Percentiles rank a stretch among this genome's conserved stretches.
Conservation (phyloP, 2,329 filamentous ascomycete species). For the Sclerotinia subarctica region DNA sequence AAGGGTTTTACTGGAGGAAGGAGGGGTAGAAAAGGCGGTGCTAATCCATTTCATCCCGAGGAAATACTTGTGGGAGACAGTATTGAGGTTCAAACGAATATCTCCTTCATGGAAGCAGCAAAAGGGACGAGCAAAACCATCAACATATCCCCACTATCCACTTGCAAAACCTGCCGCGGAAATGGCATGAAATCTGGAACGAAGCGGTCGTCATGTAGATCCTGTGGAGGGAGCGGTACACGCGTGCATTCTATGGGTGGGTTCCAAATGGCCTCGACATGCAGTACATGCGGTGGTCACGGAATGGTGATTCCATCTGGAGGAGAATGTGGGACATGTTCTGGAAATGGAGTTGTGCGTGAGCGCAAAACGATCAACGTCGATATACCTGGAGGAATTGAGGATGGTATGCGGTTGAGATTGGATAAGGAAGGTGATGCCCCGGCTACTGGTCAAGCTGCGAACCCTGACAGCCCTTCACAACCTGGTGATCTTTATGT, state of each 20-base stretch:
- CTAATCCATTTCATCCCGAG: constrained; percentile 71
- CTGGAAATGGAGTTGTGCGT: constrained; percentile 78
- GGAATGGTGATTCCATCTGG: constrained; percentile 75
- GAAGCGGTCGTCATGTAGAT: constrained; percentile 68
- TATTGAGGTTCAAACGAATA: constrained; percentile 89
- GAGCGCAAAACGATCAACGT: constrained; percentile 81
- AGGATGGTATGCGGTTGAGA: constrained; percentile 90
- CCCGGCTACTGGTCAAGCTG: constrained; percentile 68
- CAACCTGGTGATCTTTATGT: constrained; percentile 87
- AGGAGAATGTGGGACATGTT: constrained; percentile 75
- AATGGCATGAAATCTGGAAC: constrained; percentile 80
- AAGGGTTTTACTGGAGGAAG: constrained; percentile 64
- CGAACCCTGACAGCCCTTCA: constrained; percentile 60
- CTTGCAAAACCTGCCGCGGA: constrained; percentile 80
- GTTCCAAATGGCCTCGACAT: constrained; percentile 95
- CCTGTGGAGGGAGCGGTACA: constrained; percentile 82
- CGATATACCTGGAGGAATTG: constrained; percentile 92
- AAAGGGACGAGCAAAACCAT: constrained; percentile 90
- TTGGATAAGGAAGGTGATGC: constrained; percentile 86
- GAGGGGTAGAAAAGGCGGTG: constrained; percentile 46
- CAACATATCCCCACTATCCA: constrained; percentile 73
- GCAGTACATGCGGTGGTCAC: constrained; percentile 73
- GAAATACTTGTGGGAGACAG: constrained; percentile 87
- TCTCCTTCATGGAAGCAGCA: constrained; percentile 94
- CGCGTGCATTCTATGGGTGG: constrained; percentile 87